Percentiles rank a stretch among this genome's conserved stretches.
These are phyloP conservation scores for Clonostachys rosea DNA, from an alignment of 2,329 filamentous ascomycete genomes.

Conservation along the genomic window DNA sequence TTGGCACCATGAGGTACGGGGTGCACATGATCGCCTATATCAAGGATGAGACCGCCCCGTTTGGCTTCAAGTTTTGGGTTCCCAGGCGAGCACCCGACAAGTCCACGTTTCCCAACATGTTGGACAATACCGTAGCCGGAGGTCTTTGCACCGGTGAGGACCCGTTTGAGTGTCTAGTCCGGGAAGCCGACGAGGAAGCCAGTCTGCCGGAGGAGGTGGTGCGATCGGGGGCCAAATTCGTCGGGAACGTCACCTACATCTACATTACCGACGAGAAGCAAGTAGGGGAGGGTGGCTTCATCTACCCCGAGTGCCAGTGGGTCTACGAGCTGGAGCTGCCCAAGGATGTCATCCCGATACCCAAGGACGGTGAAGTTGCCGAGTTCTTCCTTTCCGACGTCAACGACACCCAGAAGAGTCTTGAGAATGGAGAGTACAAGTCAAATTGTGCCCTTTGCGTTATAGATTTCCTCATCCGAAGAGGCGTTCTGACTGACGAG, in stretches of 20 bases:
- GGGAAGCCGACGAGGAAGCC: constrained; percentile 88
- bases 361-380: constrained; percentile 86
- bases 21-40: constrained; percentile 78
- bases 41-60: constrained; percentile 23
- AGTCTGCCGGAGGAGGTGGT: constrained; percentile 69
- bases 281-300: constrained; percentile 73
- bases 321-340: constrained; percentile 84
- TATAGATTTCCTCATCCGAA: constrained; percentile 85
- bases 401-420: constrained; percentile 66
- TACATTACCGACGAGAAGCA: constrained; percentile 72
- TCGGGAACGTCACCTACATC: constrained; percentile 78
- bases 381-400: constrained; percentile 75
- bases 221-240: constrained; percentile 48
- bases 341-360: constrained; percentile 61
- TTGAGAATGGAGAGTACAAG: constrained; percentile 78
- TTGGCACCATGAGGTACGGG: constrained; percentile 75
- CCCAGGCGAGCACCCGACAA: constrained; percentile 72
- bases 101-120: constrained; percentile 83
- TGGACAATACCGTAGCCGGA: constrained; percentile 92
- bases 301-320: constrained; percentile 91
- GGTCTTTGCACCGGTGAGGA: constrained; percentile 73
- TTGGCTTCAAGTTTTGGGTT: constrained; percentile 77
- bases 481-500: constrained; percentile 72
- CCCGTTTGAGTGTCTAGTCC: constrained; percentile 75
- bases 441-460: constrained; percentile 84